phyloP scores from a whole-genome alignment of 768 basidiomycete species.

The Grammothele lineata region DNA sequence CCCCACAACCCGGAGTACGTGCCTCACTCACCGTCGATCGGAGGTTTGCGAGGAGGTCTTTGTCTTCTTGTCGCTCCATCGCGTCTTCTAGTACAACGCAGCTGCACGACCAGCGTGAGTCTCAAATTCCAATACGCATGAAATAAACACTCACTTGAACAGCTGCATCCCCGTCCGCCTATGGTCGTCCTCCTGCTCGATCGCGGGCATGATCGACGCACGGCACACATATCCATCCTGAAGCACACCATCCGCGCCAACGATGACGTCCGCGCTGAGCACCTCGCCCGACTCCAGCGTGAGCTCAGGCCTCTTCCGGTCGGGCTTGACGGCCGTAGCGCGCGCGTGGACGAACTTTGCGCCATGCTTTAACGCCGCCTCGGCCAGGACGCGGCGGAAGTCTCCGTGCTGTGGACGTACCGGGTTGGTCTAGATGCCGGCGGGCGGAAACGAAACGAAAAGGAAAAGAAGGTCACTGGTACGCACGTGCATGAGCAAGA shows the following conservation, averaged over 20 bases:
- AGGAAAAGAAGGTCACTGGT: neutral
- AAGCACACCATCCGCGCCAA: slow-evolving; percentile 23
- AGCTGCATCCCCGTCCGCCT: slow-evolving; percentile 11
- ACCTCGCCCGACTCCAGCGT: slow-evolving; percentile 24
- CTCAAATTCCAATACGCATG: too few relatives aligned
- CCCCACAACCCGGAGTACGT: too few relatives aligned
- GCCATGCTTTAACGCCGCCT: slow-evolving; percentile 18
- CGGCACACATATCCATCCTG: slow-evolving; percentile 7
- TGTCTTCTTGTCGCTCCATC: too few relatives aligned
- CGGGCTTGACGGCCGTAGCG: slow-evolving; percentile 13
- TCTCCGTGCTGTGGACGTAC: slow-evolving; percentile 23
- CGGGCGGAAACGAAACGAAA: neutral
- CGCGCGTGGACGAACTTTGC: slow-evolving; percentile 16
- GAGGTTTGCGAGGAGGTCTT: too few relatives aligned
- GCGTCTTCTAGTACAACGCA: too few relatives aligned
- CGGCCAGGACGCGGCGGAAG: slow-evolving; percentile 25
- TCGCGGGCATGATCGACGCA: slow-evolving; percentile 6
- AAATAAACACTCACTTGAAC: slow-evolving; percentile 14
- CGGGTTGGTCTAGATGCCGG: too few relatives aligned
- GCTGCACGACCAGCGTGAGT: too few relatives aligned
- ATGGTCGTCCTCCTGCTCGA: slow-evolving; percentile 4
- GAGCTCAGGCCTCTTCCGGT: slow-evolving; percentile 18
- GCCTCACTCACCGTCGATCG: too few relatives aligned
- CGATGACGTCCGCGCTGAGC: slow-evolving; percentile 24
- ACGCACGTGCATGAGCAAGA: slow-evolving; percentile 45